These are phyloP conservation scores for Mycena albidolilacea DNA, from an alignment of 768 basidiomycete species.

Conservation along the genomic window DNA sequence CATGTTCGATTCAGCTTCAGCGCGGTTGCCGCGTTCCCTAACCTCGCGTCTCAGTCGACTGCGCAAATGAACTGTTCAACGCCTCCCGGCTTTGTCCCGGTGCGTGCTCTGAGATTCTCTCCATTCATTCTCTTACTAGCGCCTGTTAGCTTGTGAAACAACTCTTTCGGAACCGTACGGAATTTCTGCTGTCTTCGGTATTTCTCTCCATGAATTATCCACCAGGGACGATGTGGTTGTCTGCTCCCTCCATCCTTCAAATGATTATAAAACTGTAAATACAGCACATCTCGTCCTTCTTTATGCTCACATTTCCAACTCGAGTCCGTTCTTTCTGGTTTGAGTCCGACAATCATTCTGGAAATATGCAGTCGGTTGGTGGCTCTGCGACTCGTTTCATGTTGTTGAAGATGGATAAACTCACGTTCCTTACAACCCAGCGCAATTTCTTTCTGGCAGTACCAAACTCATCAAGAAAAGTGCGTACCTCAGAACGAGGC, in stretches of 20 bases:
- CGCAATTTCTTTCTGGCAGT: slow-evolving; percentile 93
- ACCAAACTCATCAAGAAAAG: slow-evolving; percentile 91
- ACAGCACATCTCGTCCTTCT: slow-evolving; percentile 51
- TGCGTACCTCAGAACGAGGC: slow-evolving; percentile 45
- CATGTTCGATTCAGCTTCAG: slow-evolving; percentile 48
- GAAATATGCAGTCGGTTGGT: slow-evolving; percentile 86
- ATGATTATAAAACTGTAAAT: slow-evolving; percentile 91
- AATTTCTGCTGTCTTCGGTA: neutral
- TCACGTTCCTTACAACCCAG: slow-evolving; percentile 51
- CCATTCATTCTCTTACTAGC: neutral
- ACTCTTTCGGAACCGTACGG: slow-evolving; percentile 83
- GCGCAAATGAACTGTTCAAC: slow-evolving; percentile 88
- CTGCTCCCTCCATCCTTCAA: slow-evolving; percentile 87
- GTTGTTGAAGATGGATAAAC: neutral
- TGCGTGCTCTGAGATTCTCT: slow-evolving; percentile 41
- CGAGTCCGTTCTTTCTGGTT: slow-evolving; percentile 88
- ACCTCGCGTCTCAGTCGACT: slow-evolving; percentile 69
- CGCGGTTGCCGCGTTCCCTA: neutral
- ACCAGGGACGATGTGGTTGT: slow-evolving; percentile 81
- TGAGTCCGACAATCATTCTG: slow-evolving; percentile 80
- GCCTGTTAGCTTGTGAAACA: slow-evolving; percentile 80
- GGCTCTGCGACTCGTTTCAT: neutral
- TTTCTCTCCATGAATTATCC: slow-evolving; percentile 6
- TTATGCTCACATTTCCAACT: slow-evolving; percentile 18
- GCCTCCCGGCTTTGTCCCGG: slow-evolving; percentile 86